Evolutionary conservation across 2,329 filamentous ascomycete species (phyloP), one percentile per base, ranked within the genome.

Genomic region (Beauveria bassiana): DNA sequence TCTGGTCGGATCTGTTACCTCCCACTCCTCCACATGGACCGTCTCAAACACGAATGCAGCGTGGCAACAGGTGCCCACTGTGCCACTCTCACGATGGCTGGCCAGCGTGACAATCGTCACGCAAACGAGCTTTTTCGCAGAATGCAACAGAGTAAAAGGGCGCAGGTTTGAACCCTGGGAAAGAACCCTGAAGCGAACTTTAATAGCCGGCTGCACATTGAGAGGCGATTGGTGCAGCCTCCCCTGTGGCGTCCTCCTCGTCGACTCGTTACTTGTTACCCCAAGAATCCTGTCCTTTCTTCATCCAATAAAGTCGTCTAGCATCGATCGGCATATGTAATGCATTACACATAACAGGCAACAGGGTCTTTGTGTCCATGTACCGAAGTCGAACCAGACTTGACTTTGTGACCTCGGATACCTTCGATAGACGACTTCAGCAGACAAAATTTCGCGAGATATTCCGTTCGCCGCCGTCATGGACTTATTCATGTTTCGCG

Each of bases 241-340:
- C 40, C 53, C 26, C 53, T 56, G 53, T 56, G 53, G 53, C 53
- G 53, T 56, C 43, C 26, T 43, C 31, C 31, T 28, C 10, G 28
- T 24, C 34, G 34, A 38, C 34, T 16, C 14, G 5, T 38, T 38
- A 38, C 34, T 38, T 38, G 20, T 24, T 53, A 16, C 10, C 31
- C 45, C 18, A 40, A 40, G 14, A 42, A 26, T 26, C 6, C 7
- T 43, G 20, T 16, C 16, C 38, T 16, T 40, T 16, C 12, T 16
- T 56, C 42, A 47, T 34, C 43, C 43, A 34, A 38, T 49, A 38
- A 57, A 49, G n/a, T 40, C 14, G 46, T 28, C 16, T 49, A 16
- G 51, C 28, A 40, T 34, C 56, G 56, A 59, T 59, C 56, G 24
- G 46, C 34, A 43, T 51, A 59, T 59, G 56, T 47, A 42, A 9